Conservation (phyloP, 805 yeast species). For the Kodamaea restingae region DNA sequence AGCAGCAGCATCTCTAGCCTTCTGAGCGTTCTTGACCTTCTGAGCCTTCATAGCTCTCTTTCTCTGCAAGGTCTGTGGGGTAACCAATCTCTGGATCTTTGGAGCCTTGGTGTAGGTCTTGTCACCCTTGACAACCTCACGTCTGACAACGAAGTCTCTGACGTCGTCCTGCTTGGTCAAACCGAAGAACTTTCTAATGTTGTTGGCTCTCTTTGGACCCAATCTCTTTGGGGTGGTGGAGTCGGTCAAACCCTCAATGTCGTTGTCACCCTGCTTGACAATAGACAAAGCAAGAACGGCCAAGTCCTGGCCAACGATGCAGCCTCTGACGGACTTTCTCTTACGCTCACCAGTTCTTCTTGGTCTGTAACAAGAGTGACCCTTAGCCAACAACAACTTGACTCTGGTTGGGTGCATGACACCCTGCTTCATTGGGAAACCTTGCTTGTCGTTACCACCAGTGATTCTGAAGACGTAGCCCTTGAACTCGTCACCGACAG, state of each 20-base stretch:
- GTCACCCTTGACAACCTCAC: constrained; percentile 97
- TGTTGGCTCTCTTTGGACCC: constrained; percentile 99
- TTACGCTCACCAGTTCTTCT: constrained; percentile 99
- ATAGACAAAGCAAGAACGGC: constrained; percentile 91
- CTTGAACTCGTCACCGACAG: constrained; percentile 97
- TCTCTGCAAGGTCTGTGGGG: constrained; percentile 99
- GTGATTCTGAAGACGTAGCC: constrained; percentile 98
- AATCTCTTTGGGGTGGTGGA: constrained; percentile 95
- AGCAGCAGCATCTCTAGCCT: constrained; percentile 99
- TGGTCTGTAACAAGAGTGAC: constrained; percentile 98
- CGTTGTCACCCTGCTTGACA: constrained; percentile 96
- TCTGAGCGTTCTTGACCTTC: constrained; percentile 96
- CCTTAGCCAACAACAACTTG: constrained; percentile 87
- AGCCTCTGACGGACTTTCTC: constrained; percentile 99
- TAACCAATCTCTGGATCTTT: constrained; percentile 98
- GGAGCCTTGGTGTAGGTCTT: constrained; percentile 99
- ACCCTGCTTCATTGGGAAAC: constrained; percentile 99
- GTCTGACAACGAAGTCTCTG: constrained; percentile 83
- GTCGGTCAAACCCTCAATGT: constrained; percentile 95
- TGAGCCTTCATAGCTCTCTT: constrained; percentile 93
- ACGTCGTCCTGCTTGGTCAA: constrained; percentile 91
- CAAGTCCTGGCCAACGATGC: constrained; percentile 95
- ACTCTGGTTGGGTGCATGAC: constrained; percentile 99
- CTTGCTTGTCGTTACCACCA: constrained; percentile 99
- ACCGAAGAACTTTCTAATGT: constrained; percentile 99